phyloP scores from a whole-genome alignment of 2,329 filamentous ascomycete species.

The Penicillium frequentans region DNA sequence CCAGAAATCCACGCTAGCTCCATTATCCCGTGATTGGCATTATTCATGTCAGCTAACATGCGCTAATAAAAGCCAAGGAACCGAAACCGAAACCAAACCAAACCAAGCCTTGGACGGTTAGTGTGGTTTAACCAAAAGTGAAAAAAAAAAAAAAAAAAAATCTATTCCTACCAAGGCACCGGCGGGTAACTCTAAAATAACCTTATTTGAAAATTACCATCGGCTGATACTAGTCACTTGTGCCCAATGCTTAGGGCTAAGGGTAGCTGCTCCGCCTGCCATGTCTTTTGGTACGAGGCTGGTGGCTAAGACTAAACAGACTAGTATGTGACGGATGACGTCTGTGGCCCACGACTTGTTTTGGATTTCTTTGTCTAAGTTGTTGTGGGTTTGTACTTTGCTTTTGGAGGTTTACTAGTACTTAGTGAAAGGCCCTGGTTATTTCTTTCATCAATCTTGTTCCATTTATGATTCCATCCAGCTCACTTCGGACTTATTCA shows the following conservation, averaged over 20 bases:
- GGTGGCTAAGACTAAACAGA: not conserved
- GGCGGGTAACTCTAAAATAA: not conserved
- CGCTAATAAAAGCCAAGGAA: not conserved
- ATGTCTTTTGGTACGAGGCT: not conserved
- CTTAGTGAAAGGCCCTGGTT: not conserved
- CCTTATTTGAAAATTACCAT: constrained; percentile 1
- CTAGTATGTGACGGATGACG: not conserved
- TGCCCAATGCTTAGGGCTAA: too few relatives aligned
- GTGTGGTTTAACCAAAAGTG: not conserved
- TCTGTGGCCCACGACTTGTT: not conserved
- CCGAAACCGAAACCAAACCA: not conserved
- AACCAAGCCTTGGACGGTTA: not conserved
- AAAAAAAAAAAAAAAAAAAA: not conserved
- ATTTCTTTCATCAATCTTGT: not conserved
- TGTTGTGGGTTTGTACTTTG: not conserved
- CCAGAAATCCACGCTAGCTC: not conserved
- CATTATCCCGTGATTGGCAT: not conserved
- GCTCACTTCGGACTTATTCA: not conserved
- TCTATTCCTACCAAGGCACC: not conserved
- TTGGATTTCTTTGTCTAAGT: not conserved
- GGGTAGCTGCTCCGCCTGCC: not conserved
- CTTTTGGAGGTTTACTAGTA: not conserved
- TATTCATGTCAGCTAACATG: not conserved
- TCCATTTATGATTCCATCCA: not conserved
- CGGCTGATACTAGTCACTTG: not conserved